Percentiles rank a stretch among this genome's conserved stretches.
Evolutionary conservation across 2,329 filamentous ascomycete genomes (phyloP).

Genomic region (Colletotrichum acutatum): DNA sequence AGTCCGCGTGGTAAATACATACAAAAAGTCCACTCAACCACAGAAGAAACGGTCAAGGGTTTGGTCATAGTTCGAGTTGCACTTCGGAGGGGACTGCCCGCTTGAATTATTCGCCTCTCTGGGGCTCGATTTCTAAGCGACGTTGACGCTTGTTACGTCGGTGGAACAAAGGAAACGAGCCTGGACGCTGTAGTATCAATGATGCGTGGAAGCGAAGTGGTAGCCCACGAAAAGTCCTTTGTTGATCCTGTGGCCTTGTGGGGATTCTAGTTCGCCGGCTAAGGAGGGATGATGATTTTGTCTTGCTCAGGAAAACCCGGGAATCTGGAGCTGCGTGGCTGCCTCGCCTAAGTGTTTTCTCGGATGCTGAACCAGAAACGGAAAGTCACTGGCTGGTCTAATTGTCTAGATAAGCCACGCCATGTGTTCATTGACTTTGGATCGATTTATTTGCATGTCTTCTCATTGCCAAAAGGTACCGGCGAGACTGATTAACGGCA

Average conservation of each 20-base stretch:
- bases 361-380: neutral
- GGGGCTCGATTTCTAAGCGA: neutral
- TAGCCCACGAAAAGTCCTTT: neutral
- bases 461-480: neutral
- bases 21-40: neutral
- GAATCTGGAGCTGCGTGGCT: neutral
- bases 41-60: neutral
- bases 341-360: neutral
- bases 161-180: neutral
- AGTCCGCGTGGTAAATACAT: neutral
- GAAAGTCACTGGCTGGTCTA: neutral
- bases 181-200: neutral
- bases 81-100: neutral
- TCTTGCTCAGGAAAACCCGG: neutral
- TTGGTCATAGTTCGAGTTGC: neutral
- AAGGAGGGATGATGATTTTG: neutral
- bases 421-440: neutral
- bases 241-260: conserved; percentile 19
- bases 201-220: neutral
- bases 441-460: neutral
- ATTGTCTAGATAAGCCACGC: neutral
- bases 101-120: neutral
- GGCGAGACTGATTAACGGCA: neutral
- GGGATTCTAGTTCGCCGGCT: neutral
- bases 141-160: neutral